Percentiles rank a stretch among this genome's conserved stretches.
These are phyloP conservation scores for Closterium sp. DNA, from an alignment of 139 green algal species.

Conservation along the genomic window DNA sequence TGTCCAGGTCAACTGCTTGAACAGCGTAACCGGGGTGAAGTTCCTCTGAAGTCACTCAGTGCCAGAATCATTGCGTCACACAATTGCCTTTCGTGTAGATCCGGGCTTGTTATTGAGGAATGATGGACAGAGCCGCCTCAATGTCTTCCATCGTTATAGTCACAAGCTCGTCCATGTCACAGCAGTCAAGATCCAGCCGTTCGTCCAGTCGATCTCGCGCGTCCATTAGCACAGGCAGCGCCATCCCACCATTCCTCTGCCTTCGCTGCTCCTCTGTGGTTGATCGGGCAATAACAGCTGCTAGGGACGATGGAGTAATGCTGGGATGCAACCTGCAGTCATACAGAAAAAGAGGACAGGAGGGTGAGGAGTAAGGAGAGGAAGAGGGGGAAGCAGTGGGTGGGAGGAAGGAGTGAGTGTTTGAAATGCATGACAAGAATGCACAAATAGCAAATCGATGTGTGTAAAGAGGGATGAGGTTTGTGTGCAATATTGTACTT, in stretches of 20 bases:
- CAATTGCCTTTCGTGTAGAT: background rate
- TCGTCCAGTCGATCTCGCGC: conserved; percentile 13
- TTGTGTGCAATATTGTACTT: too few relatives aligned
- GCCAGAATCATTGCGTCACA: background rate
- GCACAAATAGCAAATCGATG: too few relatives aligned
- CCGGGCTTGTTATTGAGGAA: background rate
- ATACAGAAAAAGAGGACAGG: background rate
- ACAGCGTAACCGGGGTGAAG: too few relatives aligned
- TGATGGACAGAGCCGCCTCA: background rate
- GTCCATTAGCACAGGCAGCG: conserved; percentile 16
- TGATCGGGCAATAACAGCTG: background rate
- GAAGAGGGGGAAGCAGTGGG: too few relatives aligned
- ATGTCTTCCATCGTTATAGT: conserved; percentile 16
- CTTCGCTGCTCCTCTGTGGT: background rate
- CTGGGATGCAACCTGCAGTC: conserved; percentile 1
- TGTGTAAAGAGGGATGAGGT: too few relatives aligned
- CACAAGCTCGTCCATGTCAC: background rate
- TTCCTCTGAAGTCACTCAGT: background rate
- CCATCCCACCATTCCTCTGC: conserved; percentile 19
- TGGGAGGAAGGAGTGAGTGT: background rate
- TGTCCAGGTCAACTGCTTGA: too few relatives aligned
- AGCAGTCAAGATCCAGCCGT: conserved; percentile 21
- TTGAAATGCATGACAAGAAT: background rate
- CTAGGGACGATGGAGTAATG: background rate
- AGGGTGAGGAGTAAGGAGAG: background rate